Evolutionary conservation across 2,329 filamentous ascomycete species (phyloP).

Genomic region (Didymella pinodella): DNA sequence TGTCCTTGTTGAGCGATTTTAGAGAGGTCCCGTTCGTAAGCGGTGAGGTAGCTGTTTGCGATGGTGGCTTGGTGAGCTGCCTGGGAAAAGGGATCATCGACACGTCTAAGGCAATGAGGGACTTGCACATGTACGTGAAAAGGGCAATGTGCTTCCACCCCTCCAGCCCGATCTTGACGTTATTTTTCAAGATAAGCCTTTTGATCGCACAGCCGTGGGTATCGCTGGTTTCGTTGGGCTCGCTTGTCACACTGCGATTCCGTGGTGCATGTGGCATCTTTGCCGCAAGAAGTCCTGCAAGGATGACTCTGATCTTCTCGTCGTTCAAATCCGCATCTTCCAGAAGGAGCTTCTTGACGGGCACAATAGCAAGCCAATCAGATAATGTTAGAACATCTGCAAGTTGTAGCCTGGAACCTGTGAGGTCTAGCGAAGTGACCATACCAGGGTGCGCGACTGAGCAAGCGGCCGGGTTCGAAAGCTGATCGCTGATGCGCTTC

Average conservation of each 20-base stretch:
- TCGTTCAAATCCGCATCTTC: constrained; percentile 89
- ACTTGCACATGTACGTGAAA: constrained; percentile 89
- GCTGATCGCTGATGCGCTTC: constrained; percentile 89
- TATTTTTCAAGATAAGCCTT: constrained; percentile 87
- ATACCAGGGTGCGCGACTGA: constrained; percentile 72
- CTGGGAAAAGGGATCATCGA: constrained; percentile 77
- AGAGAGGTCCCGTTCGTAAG: constrained; percentile 15
- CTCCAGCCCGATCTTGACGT: constrained; percentile 79
- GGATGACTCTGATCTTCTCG: constrained; percentile 83
- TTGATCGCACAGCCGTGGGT: constrained; percentile 73
- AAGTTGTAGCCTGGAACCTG: constrained; percentile 82
- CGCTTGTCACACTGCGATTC: constrained; percentile 18
- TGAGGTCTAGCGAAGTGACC: constrained; percentile 82
- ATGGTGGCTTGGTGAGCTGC: constrained; percentile 23
- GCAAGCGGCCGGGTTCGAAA: constrained; percentile 73
- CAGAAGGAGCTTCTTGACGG: constrained; percentile 83
- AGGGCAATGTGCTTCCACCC: constrained; percentile 92
- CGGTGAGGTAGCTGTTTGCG: constrained; percentile 29
- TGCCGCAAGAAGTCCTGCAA: constrained; percentile 84
- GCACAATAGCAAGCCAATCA: constrained; percentile 93
- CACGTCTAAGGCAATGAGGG: constrained; percentile 84
- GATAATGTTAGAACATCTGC: constrained; percentile 86
- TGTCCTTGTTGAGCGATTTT: constrained; percentile 19
- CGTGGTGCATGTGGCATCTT: constrained; percentile 69
- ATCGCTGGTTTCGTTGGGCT: constrained; percentile 11